phyloP scores from a whole-genome alignment of 441 rosid genomes.

The Bruguiera hainesii region DNA sequence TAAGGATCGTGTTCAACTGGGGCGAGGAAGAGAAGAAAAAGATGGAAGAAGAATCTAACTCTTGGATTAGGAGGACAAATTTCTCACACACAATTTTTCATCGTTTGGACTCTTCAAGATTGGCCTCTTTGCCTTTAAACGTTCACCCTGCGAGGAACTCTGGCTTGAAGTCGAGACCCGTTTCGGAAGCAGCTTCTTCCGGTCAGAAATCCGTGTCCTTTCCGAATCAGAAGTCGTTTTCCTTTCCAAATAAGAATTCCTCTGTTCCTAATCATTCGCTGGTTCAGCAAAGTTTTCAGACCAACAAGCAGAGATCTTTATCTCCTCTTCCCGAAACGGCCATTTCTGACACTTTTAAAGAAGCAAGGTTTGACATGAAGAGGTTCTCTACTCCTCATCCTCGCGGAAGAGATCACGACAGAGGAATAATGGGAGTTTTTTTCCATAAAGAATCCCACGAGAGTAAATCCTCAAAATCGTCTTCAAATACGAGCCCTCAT shows the following conservation, averaged over 20 bases:
- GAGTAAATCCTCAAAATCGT: conserved; percentile 35
- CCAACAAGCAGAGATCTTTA: conserved; percentile 69
- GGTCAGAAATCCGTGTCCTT: conserved; percentile 24
- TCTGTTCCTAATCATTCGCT: conserved; percentile 23
- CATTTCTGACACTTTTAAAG: conserved; percentile 76
- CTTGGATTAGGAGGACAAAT: conserved; percentile 93
- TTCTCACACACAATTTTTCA: conserved; percentile 88
- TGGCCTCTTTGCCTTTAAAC: conserved; percentile 42
- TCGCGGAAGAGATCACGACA: conserved; percentile 47
- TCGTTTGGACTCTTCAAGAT: conserved; percentile 59
- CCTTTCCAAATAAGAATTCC: conserved; percentile 23
- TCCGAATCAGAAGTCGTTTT: conserved; percentile 21
- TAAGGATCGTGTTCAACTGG: conserved; percentile 18
- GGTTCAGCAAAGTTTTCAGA: conserved; percentile 43
- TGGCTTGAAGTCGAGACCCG: conserved; percentile 43
- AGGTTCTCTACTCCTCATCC: conserved; percentile 85
- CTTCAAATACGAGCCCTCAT: conserved; percentile 48
- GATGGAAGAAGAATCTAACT: conserved; percentile 74
- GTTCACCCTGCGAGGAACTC: conserved; percentile 33
- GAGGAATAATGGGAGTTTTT: conserved; percentile 36
- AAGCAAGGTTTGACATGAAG: conserved; percentile 68
- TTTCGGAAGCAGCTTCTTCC: conserved; percentile 16
- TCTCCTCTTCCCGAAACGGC: conserved; percentile 66
- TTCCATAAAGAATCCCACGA: conserved; percentile 38
- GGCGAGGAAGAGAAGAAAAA: conserved; percentile 5